These are phyloP conservation scores for Nothopassalora personata DNA, from an alignment of 2,329 filamentous ascomycete genomes.

Conservation along the genomic window DNA sequence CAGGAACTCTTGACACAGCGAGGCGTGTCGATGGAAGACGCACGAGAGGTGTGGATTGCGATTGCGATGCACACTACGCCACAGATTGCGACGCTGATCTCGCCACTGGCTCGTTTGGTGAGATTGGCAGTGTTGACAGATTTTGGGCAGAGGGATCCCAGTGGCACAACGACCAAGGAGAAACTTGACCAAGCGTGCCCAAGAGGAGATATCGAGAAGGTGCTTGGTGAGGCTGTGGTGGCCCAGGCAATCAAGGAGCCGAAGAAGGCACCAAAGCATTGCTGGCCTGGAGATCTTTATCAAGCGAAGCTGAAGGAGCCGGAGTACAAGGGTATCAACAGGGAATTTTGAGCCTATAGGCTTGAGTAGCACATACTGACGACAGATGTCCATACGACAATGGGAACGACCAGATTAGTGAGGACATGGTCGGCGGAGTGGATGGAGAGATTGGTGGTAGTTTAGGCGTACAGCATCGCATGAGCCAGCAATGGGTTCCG, in stretches of 20 bases:
- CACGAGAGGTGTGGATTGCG: constrained; percentile 41
- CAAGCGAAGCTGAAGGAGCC: constrained; percentile 18
- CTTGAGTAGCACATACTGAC: too few species aligned
- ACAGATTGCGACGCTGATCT: constrained; percentile 42
- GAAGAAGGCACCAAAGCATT: constrained; percentile 36
- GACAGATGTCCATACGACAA: too few species aligned
- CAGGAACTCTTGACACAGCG: constrained; percentile 29
- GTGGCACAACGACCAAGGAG: constrained; percentile 19
- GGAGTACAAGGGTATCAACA: constrained; percentile 24
- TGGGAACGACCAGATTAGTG: too few species aligned
- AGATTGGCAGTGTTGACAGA: constrained; percentile 37
- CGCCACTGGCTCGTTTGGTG: constrained; percentile 35
- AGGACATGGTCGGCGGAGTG: too few species aligned
- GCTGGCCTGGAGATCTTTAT: constrained; percentile 24
- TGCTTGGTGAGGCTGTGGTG: constrained; percentile 40
- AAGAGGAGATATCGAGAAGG: constrained; percentile 40
- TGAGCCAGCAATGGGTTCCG: too few species aligned
- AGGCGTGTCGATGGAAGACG: constrained; percentile 25
- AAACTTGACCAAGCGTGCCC: constrained; percentile 29
- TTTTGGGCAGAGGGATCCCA: constrained; percentile 27
- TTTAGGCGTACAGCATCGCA: too few species aligned
- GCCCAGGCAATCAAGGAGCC: constrained; percentile 34
- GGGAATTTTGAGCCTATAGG: constrained; percentile 20
- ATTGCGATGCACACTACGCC: constrained; percentile 44
- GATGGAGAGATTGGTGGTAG: too few species aligned